Evolutionary conservation across 805 yeast genomes (phyloP).

Genomic region (Nakazawaea populi): DNA sequence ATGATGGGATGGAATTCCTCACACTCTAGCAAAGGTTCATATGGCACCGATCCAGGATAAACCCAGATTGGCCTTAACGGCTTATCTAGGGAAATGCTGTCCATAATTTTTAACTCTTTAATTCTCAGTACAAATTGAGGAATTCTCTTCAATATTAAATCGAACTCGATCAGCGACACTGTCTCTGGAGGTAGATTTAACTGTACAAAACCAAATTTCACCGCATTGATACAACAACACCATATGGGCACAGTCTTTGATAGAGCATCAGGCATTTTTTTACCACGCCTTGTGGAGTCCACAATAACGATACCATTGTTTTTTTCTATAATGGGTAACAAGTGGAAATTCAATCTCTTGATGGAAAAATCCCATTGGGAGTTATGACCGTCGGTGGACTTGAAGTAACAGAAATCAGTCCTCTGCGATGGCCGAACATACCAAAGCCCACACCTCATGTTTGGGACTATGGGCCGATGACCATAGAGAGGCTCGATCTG

Average conservation of each 20-base stretch:
- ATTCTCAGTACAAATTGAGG: constrained; percentile 44
- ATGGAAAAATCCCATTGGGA: constrained; percentile 75
- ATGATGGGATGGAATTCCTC: constrained; percentile 36
- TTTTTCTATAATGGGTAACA: constrained; percentile 41
- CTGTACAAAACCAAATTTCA: constrained; percentile 35
- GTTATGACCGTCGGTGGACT: constrained; percentile 89
- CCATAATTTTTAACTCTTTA: constrained; percentile 31
- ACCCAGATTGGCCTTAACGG: constrained; percentile 68
- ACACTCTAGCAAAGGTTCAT: constrained; percentile 22
- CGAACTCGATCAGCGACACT: constrained; percentile 52
- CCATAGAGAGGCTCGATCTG: constrained; percentile 29
- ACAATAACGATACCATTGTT: constrained; percentile 53
- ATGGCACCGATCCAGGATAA: constrained; percentile 46
- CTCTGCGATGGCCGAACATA: constrained; percentile 47
- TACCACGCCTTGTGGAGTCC: constrained; percentile 85
- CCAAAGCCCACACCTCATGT: constrained; percentile 88
- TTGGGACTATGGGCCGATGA: constrained; percentile 49
- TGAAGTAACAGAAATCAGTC: constrained; percentile 60
- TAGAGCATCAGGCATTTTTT: constrained; percentile 78
- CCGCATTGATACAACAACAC: constrained; percentile 72
- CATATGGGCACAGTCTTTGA: constrained; percentile 88
- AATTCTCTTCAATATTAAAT: constrained; percentile 40
- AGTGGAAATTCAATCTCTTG: constrained; percentile 69
- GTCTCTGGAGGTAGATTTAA: constrained; percentile 45
- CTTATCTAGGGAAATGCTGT: constrained; percentile 28